Evolutionary conservation across 306 rosid genomes (phyloP), one percentile per base, ranked within the genome.

Genomic region (Abrus precatorius): DNA sequence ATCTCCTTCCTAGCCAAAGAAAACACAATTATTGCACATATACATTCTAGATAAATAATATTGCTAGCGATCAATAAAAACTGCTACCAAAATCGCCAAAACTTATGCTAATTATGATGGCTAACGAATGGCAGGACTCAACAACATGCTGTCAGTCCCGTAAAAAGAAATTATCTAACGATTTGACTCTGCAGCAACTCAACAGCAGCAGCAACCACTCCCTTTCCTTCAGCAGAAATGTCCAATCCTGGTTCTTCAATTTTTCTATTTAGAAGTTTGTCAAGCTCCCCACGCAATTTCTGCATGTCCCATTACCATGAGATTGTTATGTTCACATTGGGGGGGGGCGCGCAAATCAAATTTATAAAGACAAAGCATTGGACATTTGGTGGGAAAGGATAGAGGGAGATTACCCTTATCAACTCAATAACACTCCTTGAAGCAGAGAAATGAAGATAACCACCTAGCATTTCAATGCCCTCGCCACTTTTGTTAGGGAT

Each of bases 401-500:
- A 6, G 47, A 75, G 72, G 65, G 38, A 68, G 41, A 59, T 81
- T 89, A 93, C 99, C 99, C 78, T 88, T 76, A 95, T 93, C 54
- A 95, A 81, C 82, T 90, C 99, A n/a, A 91, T 75, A 83, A 93
- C 91, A 76, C 90, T 93, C 87, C 87, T 91, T 0, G 97, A 89
- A 53, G 99, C 94, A 74, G 97, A 95, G 86, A 95, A 95, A 88
- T 93, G 97, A 72, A 95, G 99, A 86, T 95, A 95, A 70, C 99
- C 99, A 59, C 95, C 97, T 6, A 95, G 97, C 99, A 95, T 95
- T 83, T 91, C 99, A 64, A 95, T 95, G 84, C 99, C 97, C 70
- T 91, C 97, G 28, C 97, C 91, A 10, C 83, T 88, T 84, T 86
- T 84, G 86, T 84, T 71, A 28, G 97, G 95, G 62, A 72, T 57